These are phyloP conservation scores for Leptographium galeiforme DNA, from an alignment of 2,329 filamentous ascomycete genomes.

Conservation along the genomic window DNA sequence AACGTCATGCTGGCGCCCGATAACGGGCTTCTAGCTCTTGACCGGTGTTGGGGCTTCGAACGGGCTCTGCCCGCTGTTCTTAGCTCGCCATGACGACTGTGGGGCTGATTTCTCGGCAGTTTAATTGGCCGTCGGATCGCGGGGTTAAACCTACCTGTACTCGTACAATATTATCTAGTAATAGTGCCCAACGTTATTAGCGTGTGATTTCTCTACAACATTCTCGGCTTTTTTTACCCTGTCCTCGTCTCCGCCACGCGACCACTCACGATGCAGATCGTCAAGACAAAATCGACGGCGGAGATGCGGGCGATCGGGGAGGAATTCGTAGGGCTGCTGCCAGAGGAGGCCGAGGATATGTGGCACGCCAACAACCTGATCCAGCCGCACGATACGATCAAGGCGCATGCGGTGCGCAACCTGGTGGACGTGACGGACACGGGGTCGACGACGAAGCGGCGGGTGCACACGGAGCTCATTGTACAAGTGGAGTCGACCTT, in stretches of 20 bases:
- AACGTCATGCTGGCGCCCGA: too few species aligned
- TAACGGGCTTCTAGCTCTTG: too few species aligned
- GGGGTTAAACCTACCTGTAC: too few species aligned
- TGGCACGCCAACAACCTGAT: conserved; percentile 53
- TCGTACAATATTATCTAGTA: too few species aligned
- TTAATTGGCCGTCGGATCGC: too few species aligned
- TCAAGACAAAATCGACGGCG: conserved; percentile 22
- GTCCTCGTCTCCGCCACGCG: neutral
- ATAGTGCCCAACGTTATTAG: too few species aligned
- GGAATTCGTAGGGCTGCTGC: conserved; percentile 24
- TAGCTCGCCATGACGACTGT: too few species aligned
- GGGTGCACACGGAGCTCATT: conserved; percentile 44
- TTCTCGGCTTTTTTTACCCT: too few species aligned
- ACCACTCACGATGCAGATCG: conserved; percentile 12
- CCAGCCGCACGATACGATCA: conserved; percentile 35
- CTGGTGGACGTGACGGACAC: conserved; percentile 32
- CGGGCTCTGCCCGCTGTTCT: too few species aligned
- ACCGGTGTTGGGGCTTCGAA: too few species aligned
- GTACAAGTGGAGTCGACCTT: conserved; percentile 43
- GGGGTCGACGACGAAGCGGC: conserved; percentile 33
- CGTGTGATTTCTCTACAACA: too few species aligned
- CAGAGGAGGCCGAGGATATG: conserved; percentile 31
- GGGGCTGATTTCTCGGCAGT: too few species aligned
- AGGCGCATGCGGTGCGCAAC: conserved; percentile 42
- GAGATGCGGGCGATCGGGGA: conserved; percentile 24